Evolutionary conservation across 441 rosid genomes (phyloP).

Genomic region (Jatropha podagrica): DNA sequence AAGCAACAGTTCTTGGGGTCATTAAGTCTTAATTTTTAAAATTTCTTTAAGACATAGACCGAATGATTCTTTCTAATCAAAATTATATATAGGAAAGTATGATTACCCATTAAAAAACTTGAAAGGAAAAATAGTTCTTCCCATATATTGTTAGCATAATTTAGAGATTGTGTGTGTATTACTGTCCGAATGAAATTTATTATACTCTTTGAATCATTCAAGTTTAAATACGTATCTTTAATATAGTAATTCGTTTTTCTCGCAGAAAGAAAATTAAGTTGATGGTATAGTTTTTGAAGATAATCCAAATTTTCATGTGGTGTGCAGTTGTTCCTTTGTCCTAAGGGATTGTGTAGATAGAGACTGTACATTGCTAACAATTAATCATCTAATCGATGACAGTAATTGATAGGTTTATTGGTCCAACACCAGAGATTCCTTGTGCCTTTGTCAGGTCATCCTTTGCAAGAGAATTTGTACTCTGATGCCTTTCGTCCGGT

Average conservation of each 20-base stretch:
- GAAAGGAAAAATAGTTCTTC: too few species aligned
- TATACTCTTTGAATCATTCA: too few species aligned
- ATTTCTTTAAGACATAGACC: neutral
- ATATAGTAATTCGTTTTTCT: too few species aligned
- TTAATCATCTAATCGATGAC: neutral
- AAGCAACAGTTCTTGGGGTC: slow-evolving; percentile 49
- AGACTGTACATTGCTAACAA: neutral
- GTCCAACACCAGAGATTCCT: neutral
- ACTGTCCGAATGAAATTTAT: too few species aligned
- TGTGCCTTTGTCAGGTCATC: neutral
- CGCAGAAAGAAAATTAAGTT: too few species aligned
- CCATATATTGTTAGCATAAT: too few species aligned
- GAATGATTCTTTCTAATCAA: neutral
- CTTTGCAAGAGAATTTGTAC: neutral
- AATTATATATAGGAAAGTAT: neutral
- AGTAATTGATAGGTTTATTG: neutral
- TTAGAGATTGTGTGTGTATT: neutral
- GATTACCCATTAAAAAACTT: too few species aligned
- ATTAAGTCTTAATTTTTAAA: slow-evolving; percentile 41
- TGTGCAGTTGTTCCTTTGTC: neutral
- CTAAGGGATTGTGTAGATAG: neutral
- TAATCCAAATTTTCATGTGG: neutral
- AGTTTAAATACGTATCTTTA: too few species aligned
- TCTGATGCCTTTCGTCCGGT: neutral
- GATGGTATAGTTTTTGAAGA: too few species aligned